Conservation (phyloP, 768 basidiomycete species). For the Lentinus tigrinus region DNA sequence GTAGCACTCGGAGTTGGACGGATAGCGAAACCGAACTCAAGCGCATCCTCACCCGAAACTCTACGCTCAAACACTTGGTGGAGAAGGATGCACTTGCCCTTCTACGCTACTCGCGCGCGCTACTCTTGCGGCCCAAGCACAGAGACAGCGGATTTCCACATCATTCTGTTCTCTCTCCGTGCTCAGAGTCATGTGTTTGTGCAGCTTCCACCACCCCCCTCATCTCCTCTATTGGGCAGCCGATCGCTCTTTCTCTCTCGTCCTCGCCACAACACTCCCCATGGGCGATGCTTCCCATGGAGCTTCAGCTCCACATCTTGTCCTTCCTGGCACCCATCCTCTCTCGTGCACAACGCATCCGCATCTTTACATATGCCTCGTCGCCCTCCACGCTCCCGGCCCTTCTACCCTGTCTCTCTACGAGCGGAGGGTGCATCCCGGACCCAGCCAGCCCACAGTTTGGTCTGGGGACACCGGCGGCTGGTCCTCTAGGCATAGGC, state of each 20-base stretch:
- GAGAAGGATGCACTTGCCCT: constrained; percentile 49
- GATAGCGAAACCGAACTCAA: constrained; percentile 34
- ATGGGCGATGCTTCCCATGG: constrained; percentile 49
- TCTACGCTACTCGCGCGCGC: constrained; percentile 47
- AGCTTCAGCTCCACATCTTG: constrained; percentile 57
- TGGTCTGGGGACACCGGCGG: constrained; percentile 22
- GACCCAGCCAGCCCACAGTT: constrained; percentile 38
- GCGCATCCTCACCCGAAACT: constrained; percentile 43
- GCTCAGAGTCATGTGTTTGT: constrained; percentile 13
- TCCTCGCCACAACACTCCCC: constrained; percentile 15
- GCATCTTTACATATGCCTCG: constrained; percentile 52
- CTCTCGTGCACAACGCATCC: constrained; percentile 52
- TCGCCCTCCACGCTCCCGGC: constrained; percentile 44
- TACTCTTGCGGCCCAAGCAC: constrained; percentile 41
- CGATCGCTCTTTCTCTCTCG: constrained; percentile 3
- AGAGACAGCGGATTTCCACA: neutral
- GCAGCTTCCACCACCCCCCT: constrained; percentile 5
- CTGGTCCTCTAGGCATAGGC: constrained; percentile 24
- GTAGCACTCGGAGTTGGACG: constrained; percentile 34
- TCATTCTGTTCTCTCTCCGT: neutral
- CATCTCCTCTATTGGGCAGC: constrained; percentile 12
- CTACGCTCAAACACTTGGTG: constrained; percentile 35
- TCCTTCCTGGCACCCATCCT: constrained; percentile 57
- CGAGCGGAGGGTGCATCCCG: constrained; percentile 24
- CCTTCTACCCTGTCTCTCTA: constrained; percentile 24